These are phyloP conservation scores for Gentiana macrophylla DNA, from an alignment of 257 asterid species.

Conservation along the genomic window DNA sequence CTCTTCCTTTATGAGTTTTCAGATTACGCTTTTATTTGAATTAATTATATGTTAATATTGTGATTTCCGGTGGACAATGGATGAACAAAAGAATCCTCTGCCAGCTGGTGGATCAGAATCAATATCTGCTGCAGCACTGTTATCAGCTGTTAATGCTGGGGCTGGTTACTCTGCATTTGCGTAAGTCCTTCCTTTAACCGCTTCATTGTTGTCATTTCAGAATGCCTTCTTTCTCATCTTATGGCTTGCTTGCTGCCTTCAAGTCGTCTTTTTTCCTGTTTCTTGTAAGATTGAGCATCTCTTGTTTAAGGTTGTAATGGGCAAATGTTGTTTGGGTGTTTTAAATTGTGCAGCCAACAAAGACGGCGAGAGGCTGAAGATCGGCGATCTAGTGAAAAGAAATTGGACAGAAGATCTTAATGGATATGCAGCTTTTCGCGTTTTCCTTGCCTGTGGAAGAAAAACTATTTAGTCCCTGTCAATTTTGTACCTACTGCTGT, in stretches of 20 bases:
- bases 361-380: constrained; percentile 33
- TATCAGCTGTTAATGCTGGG: constrained; percentile 83
- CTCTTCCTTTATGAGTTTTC: background rate
- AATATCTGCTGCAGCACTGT: constrained; percentile 51
- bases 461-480: too few relatives aligned
- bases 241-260: background rate
- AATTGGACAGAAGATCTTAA: constrained; percentile 32
- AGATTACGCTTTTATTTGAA: constrained; percentile 3
- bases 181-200: constrained; percentile 38
- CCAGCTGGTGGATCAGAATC: constrained; percentile 44
- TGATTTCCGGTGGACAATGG: constrained; percentile 55
- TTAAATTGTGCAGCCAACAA: constrained; percentile 20
- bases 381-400: constrained; percentile 26
- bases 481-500: too few relatives aligned
- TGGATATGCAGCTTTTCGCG: background rate
- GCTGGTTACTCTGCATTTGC: constrained; percentile 94
- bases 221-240: background rate
- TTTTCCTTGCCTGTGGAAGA: too few relatives aligned
- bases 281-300: too few relatives aligned
- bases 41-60: constrained; percentile 6
- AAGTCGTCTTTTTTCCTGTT: background rate
- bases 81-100: constrained; percentile 39
- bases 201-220: too few relatives aligned
- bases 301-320: background rate
- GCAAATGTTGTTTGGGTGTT: too few relatives aligned